Conservation (phyloP, 371 early-diverging fungal species). For the Haplosporangium sp. region DNA sequence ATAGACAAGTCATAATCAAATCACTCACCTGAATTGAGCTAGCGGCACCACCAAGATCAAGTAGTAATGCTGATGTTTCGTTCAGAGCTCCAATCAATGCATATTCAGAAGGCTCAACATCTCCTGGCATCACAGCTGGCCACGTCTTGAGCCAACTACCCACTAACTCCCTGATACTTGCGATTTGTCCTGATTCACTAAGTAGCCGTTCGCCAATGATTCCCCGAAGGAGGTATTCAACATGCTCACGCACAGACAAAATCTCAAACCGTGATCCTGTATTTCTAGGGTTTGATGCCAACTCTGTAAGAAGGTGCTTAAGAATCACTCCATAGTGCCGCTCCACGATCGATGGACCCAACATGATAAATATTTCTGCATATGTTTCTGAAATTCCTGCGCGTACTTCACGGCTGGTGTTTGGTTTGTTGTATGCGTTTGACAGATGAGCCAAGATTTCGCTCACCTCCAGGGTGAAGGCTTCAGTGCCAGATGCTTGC, state of each 20-base stretch:
- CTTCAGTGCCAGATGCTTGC: conserved; percentile 55
- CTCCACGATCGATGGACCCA: conserved; percentile 83
- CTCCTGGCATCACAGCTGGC: conserved; percentile 75
- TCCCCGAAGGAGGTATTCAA: conserved; percentile 79
- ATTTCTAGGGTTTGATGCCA: conserved; percentile 59
- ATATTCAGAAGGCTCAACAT: conserved; percentile 69
- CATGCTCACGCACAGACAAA: conserved; percentile 73
- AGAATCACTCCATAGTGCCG: conserved; percentile 77
- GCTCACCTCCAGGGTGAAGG: conserved; percentile 69
- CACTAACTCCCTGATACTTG: conserved; percentile 75
- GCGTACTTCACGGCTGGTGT: conserved; percentile 76
- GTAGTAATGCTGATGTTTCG: conserved; percentile 77
- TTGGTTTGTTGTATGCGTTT: conserved; percentile 66
- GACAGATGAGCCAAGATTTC: conserved; percentile 80
- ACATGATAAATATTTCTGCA: conserved; percentile 74
- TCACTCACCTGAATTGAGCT: conserved; percentile 66
- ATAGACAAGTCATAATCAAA: too few species aligned
- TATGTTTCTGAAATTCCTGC: conserved; percentile 88
- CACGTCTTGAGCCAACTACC: conserved; percentile 75
- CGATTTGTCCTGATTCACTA: conserved; percentile 85
- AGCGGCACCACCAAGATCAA: conserved; percentile 85
- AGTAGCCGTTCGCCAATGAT: conserved; percentile 78
- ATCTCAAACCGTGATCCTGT: conserved; percentile 65
- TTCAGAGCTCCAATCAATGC: conserved; percentile 77
- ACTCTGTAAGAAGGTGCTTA: conserved; percentile 75